These are phyloP conservation scores for Acidomyces sp. DNA, from an alignment of 495 filamentous ascomycete species.

Conservation along the genomic window DNA sequence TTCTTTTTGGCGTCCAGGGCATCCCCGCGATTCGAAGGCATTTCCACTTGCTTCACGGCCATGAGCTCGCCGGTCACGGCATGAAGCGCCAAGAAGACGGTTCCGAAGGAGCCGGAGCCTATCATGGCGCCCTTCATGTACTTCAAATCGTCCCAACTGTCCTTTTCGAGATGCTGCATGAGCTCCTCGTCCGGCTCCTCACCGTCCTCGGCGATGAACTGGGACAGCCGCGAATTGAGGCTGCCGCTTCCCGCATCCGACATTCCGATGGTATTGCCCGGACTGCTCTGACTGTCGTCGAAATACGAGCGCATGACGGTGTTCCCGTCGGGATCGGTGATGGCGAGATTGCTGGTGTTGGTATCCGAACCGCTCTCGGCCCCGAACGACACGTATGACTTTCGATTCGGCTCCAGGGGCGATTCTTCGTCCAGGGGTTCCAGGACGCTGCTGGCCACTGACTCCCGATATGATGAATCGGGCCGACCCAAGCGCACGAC, in stretches of 20 bases:
- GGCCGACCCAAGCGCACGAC: conserved; percentile 43
- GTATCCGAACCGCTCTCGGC: conserved; percentile 60
- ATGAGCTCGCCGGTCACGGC: conserved; percentile 94
- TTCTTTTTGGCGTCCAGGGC: conserved; percentile 83
- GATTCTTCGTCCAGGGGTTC: conserved; percentile 88
- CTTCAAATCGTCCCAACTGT: conserved; percentile 86
- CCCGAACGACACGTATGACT: conserved; percentile 84
- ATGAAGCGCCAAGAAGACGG: conserved; percentile 92
- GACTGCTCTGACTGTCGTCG: conserved; percentile 66
- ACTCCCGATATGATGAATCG: conserved; percentile 58
- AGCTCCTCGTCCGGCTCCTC: conserved; percentile 63
- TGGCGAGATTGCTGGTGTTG: conserved; percentile 35
- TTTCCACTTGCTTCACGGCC: conserved; percentile 96
- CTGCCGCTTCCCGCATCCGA: conserved; percentile 41
- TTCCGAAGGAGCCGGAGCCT: conserved; percentile 92
- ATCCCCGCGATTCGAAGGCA: conserved; percentile 66
- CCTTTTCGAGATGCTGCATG: conserved; percentile 61
- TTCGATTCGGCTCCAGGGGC: conserved; percentile 74
- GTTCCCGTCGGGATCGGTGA: conserved; percentile 63
- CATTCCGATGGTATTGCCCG: conserved; percentile 36
- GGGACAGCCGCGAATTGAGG: conserved; percentile 53
- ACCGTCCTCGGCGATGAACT: conserved; percentile 58
- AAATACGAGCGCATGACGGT: conserved; percentile 59
- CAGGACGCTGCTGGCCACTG: conserved; percentile 72
- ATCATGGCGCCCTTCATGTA: conserved; percentile 99